Percentiles rank a stretch among this genome's conserved stretches.
These are phyloP conservation scores for Mycena filopes DNA, from an alignment of 768 basidiomycete genomes.

Conservation along the genomic window DNA sequence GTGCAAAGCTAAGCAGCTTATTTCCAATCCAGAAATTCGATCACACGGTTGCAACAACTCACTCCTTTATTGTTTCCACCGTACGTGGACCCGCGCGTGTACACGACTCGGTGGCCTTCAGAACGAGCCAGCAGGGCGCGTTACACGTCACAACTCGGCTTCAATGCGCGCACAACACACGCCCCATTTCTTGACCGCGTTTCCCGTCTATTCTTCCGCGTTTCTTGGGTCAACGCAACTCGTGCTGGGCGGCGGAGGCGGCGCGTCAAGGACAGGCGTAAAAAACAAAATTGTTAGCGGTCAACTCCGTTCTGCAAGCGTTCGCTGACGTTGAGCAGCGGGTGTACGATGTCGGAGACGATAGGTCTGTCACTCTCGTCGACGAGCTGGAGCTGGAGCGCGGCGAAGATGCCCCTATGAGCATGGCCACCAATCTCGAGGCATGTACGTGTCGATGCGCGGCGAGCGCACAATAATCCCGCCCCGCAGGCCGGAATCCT, in stretches of 20 bases:
- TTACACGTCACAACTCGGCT: no score
- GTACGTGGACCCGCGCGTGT: no score
- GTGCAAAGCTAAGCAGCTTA: no score
- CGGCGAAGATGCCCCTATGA: slow-evolving; percentile 97
- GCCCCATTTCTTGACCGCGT: slow-evolving; percentile 77
- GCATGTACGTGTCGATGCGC: slow-evolving; percentile 47
- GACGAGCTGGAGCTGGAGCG: slow-evolving; percentile 80
- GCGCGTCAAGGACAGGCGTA: slow-evolving; percentile 86
- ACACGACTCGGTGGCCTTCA: no score
- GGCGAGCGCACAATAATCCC: slow-evolving; percentile 7
- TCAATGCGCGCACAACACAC: slow-evolving; percentile 85
- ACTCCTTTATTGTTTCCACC: neutral
- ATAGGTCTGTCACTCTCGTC: slow-evolving; percentile 63
- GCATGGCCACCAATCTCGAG: slow-evolving; percentile 76
- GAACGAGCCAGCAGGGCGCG: no score
- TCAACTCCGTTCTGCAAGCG: neutral
- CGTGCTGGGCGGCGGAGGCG: slow-evolving; percentile 91
- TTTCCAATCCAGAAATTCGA: neutral
- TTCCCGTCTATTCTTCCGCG: slow-evolving; percentile 89
- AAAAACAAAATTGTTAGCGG: slow-evolving; percentile 90
- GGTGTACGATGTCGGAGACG: slow-evolving; percentile 69
- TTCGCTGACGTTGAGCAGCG: slow-evolving; percentile 55
- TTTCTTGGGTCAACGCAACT: slow-evolving; percentile 80
- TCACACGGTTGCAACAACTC: neutral
- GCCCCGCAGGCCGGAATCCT: slow-evolving; percentile 58